Percentiles rank a stretch among this genome's conserved stretches.
These are phyloP conservation scores for Manihot esculenta DNA, from an alignment of 441 rosid genomes.

Conservation along the genomic window DNA sequence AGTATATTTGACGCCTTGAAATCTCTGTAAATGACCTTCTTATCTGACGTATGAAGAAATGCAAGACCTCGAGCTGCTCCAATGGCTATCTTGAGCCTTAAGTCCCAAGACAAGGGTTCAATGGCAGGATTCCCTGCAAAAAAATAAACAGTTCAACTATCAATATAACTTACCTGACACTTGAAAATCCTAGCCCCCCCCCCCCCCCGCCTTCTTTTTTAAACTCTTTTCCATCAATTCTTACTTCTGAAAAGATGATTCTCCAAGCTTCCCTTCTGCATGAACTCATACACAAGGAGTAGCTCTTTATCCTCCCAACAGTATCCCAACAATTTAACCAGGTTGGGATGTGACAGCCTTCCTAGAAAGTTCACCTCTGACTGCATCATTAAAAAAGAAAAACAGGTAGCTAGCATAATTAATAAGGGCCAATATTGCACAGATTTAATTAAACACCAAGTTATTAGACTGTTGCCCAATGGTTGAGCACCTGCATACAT, in stretches of 20 bases:
- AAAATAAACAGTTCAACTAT: constrained; percentile 12
- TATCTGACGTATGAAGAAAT: constrained; percentile 64
- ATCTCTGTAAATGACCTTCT: constrained; percentile 78
- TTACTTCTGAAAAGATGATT: constrained; percentile 82
- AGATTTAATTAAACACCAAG: neutral
- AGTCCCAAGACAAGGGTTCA: constrained; percentile 63
- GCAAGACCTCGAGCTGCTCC: constrained; percentile 86
- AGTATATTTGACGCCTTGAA: constrained; percentile 87
- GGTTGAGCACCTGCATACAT: neutral
- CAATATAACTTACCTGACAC: neutral
- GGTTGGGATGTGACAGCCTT: constrained; percentile 72
- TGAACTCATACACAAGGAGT: constrained; percentile 72
- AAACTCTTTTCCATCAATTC: constrained; percentile 16
- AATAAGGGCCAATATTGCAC: neutral
- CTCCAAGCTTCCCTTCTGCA: constrained; percentile 91
- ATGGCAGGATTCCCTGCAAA: constrained; percentile 38
- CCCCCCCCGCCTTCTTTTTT: too few relatives aligned
- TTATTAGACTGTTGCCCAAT: neutral
- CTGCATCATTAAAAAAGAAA: constrained; percentile 38
- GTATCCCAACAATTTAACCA: constrained; percentile 72
- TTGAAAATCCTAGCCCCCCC: neutral
- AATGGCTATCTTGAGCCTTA: constrained; percentile 67
- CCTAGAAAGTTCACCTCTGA: constrained; percentile 78
- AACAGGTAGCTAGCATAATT: constrained; percentile 1
- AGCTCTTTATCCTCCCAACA: constrained; percentile 72